Evolutionary conservation across 495 filamentous ascomycete genomes (phyloP).

Genomic region (Clohesyomyces aquaticus): DNA sequence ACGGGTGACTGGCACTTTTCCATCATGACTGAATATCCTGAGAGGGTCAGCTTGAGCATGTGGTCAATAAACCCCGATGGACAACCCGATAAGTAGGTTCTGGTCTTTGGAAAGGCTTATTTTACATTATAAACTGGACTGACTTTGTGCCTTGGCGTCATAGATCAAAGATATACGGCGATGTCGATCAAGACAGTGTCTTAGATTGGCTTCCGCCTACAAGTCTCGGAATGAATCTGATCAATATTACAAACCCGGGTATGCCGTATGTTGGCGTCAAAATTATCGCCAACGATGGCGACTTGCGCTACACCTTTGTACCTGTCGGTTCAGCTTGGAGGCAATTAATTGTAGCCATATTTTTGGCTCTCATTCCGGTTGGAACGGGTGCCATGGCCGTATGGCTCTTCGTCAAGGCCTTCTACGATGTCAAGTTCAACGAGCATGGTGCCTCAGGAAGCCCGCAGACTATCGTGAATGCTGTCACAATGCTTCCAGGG

Average conservation of each 20-base stretch:
- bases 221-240: constrained; percentile 56
- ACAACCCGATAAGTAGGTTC: constrained; percentile 64
- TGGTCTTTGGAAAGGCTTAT: too few species aligned
- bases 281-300: constrained; percentile 61
- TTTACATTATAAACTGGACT: too few species aligned
- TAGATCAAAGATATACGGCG: constrained; percentile 63
- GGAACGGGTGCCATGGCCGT: constrained; percentile 55
- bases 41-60: constrained; percentile 65
- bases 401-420: constrained; percentile 65
- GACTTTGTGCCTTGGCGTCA: too few species aligned
- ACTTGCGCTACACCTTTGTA: constrained; percentile 55
- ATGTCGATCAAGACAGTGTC: constrained; percentile 63
- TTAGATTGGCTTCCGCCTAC: constrained; percentile 71
- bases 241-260: constrained; percentile 64
- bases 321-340: constrained; percentile 58
- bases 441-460: constrained; percentile 60
- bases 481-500: too few species aligned
- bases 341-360: constrained; percentile 63
- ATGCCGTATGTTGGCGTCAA: constrained; percentile 59
- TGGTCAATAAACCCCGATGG: constrained; percentile 73
- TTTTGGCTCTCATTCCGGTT: constrained; percentile 61
- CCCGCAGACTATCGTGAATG: too few species aligned
- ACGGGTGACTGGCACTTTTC: constrained; percentile 62
- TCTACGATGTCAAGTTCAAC: constrained; percentile 75
- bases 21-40: constrained; percentile 69